phyloP scores from a whole-genome alignment of 73 alveolate species.

The Symbiodinium pilosum region DNA sequence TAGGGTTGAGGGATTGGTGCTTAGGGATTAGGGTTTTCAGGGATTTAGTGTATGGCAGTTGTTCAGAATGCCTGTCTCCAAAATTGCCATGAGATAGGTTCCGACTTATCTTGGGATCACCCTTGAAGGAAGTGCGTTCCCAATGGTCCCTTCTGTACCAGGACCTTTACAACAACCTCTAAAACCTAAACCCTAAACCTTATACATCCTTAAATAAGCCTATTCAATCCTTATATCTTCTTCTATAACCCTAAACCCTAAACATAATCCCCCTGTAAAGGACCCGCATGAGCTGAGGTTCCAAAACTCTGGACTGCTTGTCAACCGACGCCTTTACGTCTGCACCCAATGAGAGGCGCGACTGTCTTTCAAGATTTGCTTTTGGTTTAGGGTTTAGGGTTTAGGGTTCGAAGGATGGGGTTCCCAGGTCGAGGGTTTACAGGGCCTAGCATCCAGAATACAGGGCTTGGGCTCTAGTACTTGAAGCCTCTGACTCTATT shows the following conservation, averaged over 20 bases:
- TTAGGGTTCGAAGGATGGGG: not conserved
- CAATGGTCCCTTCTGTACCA: not conserved
- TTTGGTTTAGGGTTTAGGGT: not conserved
- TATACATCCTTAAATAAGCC: not conserved
- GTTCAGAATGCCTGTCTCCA: no score
- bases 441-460: no score
- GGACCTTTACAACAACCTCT: not conserved
- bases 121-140: not conserved
- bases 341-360: not conserved
- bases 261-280: not conserved
- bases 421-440: no score
- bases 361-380: not conserved
- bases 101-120: not conserved
- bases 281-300: not conserved
- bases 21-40: no score
- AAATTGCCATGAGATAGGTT: no score
- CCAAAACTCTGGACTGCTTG: not conserved
- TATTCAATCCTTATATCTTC: not conserved
- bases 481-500: not conserved
- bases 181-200: not conserved
- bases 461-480: not conserved
- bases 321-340: not conserved
- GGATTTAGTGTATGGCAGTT: no score
- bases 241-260: not conserved
- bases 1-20: not conserved